Base-by-base conservation (phyloP, 148 eudicot genomes). In the Rhododendron vialii region DNA sequence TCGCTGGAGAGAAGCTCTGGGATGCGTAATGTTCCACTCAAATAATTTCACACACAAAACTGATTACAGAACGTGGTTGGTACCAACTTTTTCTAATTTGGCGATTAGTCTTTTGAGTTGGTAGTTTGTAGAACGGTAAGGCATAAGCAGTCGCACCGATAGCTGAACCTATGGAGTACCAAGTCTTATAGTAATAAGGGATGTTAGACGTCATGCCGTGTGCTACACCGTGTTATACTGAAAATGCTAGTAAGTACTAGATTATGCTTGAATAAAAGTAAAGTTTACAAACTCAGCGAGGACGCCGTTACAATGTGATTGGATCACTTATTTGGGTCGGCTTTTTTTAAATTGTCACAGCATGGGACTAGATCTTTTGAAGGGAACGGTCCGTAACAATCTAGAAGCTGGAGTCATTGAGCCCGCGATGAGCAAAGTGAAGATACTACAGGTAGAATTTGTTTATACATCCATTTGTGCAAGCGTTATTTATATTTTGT, bases 361-460 rank as follows among this genome's bases (percentile, higher is more conserved):
- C 92, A 95, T 94, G 98, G 99, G 99, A 36, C 86, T 98, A 74
- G 99, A 98, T 91, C 90, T 98, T 35, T 88, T 88, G 89, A 94
- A 94, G 91, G 99, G 99, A 84, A 84, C 86, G 1, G 91, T 98
- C 13, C 93, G 98, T 35, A 98, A 98, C 93, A 98, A 98, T 88
- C 88, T 98, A 67, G 98, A 95, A 88, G 99, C 98, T 61, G 99
- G 99, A 74, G 99, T 98, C 38, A 94, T 98, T 84, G 98, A 98
- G 88, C 99, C 99, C 43, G 98, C 99, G 55, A 95, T 98, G 99
- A 97, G 99, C 93, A 97, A 97, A 94, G 96, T 98, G 53, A 98
- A 98, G 92, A 98, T 94, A 57, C 88, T 98, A 86, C 98, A 97
- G 96, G 98, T 95, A 87, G 5, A 51, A 7, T 7, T n/a, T n/a